Evolutionary conservation across 208 protist species (phyloP), one percentile per base, ranked within the genome.

Genomic region (Trypanosoma platydactyli): DNA sequence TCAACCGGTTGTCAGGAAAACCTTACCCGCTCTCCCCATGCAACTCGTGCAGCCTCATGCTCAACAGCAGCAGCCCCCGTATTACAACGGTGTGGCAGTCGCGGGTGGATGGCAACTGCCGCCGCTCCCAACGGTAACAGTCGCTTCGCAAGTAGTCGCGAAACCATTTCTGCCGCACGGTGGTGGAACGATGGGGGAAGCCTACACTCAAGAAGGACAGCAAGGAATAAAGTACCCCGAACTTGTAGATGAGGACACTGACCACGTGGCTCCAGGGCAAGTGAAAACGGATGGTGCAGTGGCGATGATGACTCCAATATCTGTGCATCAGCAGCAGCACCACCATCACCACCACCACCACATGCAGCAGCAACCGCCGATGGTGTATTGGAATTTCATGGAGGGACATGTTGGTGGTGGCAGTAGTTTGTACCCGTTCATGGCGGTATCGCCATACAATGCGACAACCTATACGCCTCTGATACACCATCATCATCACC

Each of bases 171-270:
- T 50, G 7, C 27, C 11, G 25, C 24, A 44, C n/a, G 29, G 20
- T 30, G 29, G 20, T 58, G 16, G 35, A 42, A 40, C 35, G 35
- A 40, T 45, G 16, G 20, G 0, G 1, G 40, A 45, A 15, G 27
- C 49, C 6, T 18, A 61, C 35, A 29, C 25, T 12, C 16, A 22
- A 18, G 51, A 42, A 49, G 48, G 30, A 5, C 24, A 7, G 11
- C 25, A 22, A 7, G 60, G 41, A 18, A 35, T 45, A 62, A 61
- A 76, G 5, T 71, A 76, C 38, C 71, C 62, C 29, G 44, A 76
- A 38, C 68, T 62, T 40, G 71, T 69, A 33, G 58, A 73, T 48
- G 70, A 80, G 22, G 62, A 73, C 42, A 63, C 58, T 35, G 60
- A 62, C 5, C 58, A 41, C 44, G 25, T 22, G 12, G 12, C 38